Conservation (phyloP, 2,329 filamentous ascomycete species). For the Colletotrichum sp. region DNA sequence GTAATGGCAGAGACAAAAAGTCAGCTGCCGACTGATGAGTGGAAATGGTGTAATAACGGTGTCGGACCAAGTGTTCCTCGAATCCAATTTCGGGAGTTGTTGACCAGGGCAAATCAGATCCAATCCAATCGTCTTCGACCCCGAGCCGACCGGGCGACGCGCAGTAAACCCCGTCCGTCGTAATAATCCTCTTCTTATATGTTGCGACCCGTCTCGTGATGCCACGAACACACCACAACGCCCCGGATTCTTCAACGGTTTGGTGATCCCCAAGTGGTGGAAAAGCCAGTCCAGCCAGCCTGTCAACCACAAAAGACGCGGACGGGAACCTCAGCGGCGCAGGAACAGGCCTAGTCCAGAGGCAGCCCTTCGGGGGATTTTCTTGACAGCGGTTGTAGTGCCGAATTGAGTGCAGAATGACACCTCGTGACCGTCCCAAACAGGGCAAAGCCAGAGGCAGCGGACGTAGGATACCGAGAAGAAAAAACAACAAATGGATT, state of each 20-base stretch:
- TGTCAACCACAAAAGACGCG: neutral
- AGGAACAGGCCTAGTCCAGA: neutral
- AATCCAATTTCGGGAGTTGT: neutral
- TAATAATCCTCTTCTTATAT: neutral
- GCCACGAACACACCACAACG: neutral
- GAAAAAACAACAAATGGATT: neutral
- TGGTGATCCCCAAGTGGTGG: neutral
- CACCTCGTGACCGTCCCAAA: constrained; percentile 17
- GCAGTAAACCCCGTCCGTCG: neutral
- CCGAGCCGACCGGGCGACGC: neutral
- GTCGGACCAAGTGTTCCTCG: neutral
- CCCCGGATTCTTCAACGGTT: neutral
- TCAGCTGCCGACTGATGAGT: neutral
- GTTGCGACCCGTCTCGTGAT: neutral
- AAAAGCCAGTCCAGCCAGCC: neutral
- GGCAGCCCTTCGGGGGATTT: neutral
- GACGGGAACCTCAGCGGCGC: neutral
- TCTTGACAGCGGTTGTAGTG: neutral
- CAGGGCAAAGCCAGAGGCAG: neutral
- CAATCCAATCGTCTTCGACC: neutral
- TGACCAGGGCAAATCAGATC: neutral
- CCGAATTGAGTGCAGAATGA: constrained; percentile 10
- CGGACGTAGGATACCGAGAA: constrained; percentile 1
- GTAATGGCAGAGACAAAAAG: neutral
- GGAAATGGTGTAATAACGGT: neutral